Evolutionary conservation across 1,139 yeast genomes (phyloP), one percentile per base, ranked within the genome.

Genomic region (Candida sp.): DNA sequence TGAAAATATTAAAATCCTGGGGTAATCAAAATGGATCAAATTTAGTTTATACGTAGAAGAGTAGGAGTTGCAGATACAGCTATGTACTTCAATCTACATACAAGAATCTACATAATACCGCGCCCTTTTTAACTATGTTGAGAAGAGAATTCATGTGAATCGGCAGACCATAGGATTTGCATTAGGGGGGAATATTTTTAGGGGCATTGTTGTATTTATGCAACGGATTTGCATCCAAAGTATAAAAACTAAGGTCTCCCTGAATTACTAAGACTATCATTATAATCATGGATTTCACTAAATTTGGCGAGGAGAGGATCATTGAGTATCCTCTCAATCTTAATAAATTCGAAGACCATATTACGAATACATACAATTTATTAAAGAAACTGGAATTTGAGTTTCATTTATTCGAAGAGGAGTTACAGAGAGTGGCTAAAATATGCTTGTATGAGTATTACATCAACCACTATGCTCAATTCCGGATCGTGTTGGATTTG

Each of bases 271-370:
- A 2, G 19, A 15, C 3, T 15, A 15, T 2, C 19, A 15, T 15
- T 15, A 15, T 3, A 11, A 25, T 11, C 9, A 36, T 36, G 38
- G 38, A 36, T 15, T 36, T 36, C 21, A 23, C 32, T 3, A 36
- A 36, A 7, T 36, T 22, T 22, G 38, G 38, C 4, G 38, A 36
- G 15, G 38, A 36, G 21, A 22, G 38, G 15, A 36, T 36, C 21
- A n/a, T 36, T 23, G 38, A 36, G 22, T 36, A 23, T 19, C 32
- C 23, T 19, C 11, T 36, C 15, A 30, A 36, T 19, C 27, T 36
- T 9, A 22, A 27, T 21, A 36, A 36, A 19, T 36, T 36, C 12
- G 32, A 36, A 19, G 38, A 36, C 15, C 38, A 36, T 25, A 23
- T 36, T 9, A 36, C 38, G 2, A 36, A 36, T 19, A 36, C 38